Conservation (phyloP, 371 early-diverging fungal genomes). For the Entomophthora muscae region DNA sequence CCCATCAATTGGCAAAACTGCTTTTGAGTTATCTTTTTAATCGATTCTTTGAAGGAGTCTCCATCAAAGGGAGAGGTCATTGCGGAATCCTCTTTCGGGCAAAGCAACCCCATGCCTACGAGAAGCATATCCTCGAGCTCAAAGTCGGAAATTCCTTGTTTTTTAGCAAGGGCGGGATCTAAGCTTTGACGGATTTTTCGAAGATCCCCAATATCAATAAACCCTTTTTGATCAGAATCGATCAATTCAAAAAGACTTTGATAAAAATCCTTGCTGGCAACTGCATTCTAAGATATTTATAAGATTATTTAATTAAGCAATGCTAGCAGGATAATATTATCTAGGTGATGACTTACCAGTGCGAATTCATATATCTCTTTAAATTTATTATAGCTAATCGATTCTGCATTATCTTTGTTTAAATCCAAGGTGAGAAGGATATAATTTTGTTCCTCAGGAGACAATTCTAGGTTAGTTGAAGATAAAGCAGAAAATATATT, state of each 20-base stretch:
- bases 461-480: not conserved
- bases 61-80: not conserved
- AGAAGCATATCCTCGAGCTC: not conserved
- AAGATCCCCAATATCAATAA: not conserved
- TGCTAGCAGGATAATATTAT: not conserved
- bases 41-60: too few relatives aligned
- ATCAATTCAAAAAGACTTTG: not conserved
- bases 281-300: not conserved
- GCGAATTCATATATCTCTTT: not conserved
- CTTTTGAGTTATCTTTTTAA: not conserved
- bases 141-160: not conserved
- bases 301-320: not conserved
- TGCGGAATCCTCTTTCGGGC: not conserved
- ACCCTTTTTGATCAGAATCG: not conserved
- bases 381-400: not conserved
- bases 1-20: not conserved
- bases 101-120: not conserved
- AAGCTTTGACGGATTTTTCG: not conserved
- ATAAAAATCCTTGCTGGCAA: not conserved
- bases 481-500: not conserved
- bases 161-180: not conserved
- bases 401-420: not conserved
- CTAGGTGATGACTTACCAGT: not conserved
- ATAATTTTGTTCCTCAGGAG: not conserved
- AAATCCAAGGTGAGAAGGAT: not conserved